Evolutionary conservation across 176 grass and related monocot species (phyloP).

Genomic region (Phoenix roebelenii): DNA sequence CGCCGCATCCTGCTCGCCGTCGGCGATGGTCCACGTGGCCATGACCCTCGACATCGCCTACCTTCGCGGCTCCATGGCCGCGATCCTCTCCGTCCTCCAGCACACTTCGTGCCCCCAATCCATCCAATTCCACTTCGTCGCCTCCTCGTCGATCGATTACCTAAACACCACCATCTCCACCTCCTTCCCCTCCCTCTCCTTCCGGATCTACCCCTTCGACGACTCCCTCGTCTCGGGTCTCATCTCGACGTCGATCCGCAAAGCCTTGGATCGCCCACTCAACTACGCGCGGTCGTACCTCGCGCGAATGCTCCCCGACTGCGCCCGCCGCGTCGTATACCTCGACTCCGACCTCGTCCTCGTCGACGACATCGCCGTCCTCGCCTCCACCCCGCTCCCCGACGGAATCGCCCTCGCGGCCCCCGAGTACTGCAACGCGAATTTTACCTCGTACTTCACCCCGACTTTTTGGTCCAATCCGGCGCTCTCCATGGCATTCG

Average conservation of each 20-base stretch:
- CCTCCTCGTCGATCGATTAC: slow-evolving; percentile 25
- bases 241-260: slow-evolving; percentile 64
- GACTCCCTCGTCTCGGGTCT: slow-evolving; percentile 45
- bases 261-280: slow-evolving; percentile 63
- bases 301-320: slow-evolving; percentile 39
- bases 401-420: slow-evolving; percentile 39
- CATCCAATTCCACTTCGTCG: slow-evolving; percentile 62
- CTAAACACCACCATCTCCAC: slow-evolving; percentile 35
- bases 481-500: slow-evolving; percentile 38
- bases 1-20: background rate
- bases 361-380: slow-evolving; percentile 54
- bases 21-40: slow-evolving; percentile 41
- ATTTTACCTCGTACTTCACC: slow-evolving; percentile 69
- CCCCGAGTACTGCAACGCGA: slow-evolving; percentile 78
- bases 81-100: slow-evolving; percentile 59
- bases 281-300: slow-evolving; percentile 82
- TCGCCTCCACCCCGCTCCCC: slow-evolving; percentile 41
- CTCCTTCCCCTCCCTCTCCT: slow-evolving; percentile 29
- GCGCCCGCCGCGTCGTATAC: slow-evolving; percentile 45
- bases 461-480: slow-evolving; percentile 46
- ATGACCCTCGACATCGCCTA: slow-evolving; percentile 76
- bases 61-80: slow-evolving; percentile 58
- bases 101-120: slow-evolving; percentile 65
- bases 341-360: slow-evolving; percentile 72
- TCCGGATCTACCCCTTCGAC: slow-evolving; percentile 56